phyloP scores from a whole-genome alignment of 2,329 filamentous ascomycete species.

The Macrophomina pseudophaseolina region DNA sequence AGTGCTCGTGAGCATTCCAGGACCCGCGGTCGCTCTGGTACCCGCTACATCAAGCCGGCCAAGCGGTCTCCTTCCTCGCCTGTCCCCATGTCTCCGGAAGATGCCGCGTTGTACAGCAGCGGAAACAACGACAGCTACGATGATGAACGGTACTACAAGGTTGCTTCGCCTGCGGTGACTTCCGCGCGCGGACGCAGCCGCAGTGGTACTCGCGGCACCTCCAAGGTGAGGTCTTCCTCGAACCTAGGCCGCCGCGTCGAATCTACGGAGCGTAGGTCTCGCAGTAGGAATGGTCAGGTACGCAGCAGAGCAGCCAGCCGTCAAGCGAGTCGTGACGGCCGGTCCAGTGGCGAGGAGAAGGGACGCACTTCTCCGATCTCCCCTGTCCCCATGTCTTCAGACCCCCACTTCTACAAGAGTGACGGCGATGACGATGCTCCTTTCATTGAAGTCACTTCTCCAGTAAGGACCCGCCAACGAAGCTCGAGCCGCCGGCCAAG shows the following conservation, averaged over 20 bases:
- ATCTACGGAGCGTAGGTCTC: conserved; percentile 41
- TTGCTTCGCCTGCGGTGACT: conserved; percentile 44
- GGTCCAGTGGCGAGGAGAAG: conserved; percentile 30
- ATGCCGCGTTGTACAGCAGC: conserved; percentile 54
- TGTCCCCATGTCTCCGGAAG: conserved; percentile 91
- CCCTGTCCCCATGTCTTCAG: conserved; percentile 73
- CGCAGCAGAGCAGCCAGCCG: conserved; percentile 44
- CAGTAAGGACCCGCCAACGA: conserved; percentile 55
- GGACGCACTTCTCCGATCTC: conserved; percentile 77
- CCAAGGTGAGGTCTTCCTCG: conserved; percentile 44
- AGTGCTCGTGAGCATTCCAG: conserved; percentile 55
- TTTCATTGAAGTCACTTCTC: conserved; percentile 44
- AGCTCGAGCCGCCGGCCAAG: conserved; percentile 57
- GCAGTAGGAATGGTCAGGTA: conserved; percentile 32
- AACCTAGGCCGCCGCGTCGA: conserved; percentile 41
- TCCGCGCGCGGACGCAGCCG: conserved; percentile 43
- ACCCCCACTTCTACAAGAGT: conserved; percentile 59
- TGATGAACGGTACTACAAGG: conserved; percentile 55
- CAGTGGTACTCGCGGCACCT: conserved; percentile 36
- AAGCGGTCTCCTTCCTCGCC: conserved; percentile 92
- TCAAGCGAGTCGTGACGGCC: conserved; percentile 56
- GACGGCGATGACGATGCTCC: conserved; percentile 57
- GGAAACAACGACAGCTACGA: conserved; percentile 54
- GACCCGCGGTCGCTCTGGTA: conserved; percentile 70
- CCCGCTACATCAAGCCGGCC: conserved; percentile 72